A percentile compares a stretch with the other conserved stretches of the same genome.
These are phyloP conservation scores for Hibiscus trionum DNA, from an alignment of 345 rosid species.

Conservation along the genomic window DNA sequence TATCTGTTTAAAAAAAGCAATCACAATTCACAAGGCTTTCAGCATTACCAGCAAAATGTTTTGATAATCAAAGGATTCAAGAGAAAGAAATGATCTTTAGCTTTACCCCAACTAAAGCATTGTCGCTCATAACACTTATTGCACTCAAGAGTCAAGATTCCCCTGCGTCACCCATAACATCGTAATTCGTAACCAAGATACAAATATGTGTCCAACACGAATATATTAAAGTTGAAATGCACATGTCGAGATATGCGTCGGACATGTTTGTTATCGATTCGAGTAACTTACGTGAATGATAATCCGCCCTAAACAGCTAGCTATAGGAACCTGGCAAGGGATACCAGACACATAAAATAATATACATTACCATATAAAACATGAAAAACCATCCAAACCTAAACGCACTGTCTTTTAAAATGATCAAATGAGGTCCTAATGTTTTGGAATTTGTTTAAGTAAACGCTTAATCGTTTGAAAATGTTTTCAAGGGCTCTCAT, in stretches of 20 bases:
- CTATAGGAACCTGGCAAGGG: too few relatives aligned
- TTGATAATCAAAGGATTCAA: not conserved
- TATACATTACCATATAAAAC: constrained; percentile 28
- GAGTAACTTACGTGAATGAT: constrained; percentile 66
- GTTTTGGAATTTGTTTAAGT: too few relatives aligned
- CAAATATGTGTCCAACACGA: too few relatives aligned
- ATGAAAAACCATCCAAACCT: constrained; percentile 88
- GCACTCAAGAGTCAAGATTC: not conserved
- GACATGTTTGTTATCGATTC: not conserved
- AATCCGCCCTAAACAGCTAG: constrained; percentile 49
- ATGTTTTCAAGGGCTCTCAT: too few relatives aligned
- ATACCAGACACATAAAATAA: too few relatives aligned
- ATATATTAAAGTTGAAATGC: too few relatives aligned
- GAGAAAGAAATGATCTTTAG: not conserved
- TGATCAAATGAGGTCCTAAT: too few relatives aligned
- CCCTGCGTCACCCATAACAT: not conserved
- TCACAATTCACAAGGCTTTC: too few relatives aligned
- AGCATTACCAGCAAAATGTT: not conserved
- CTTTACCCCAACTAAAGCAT: constrained; percentile 65
- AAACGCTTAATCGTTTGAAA: too few relatives aligned
- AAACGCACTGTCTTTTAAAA: constrained; percentile 59
- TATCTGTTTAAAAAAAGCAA: constrained; percentile 30
- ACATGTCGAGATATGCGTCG: too few relatives aligned
- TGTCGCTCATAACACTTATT: constrained; percentile 16
- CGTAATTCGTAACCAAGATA: too few relatives aligned